phyloP scores from a whole-genome alignment of 805 yeast species.

The Yarrowia sp. region DNA sequence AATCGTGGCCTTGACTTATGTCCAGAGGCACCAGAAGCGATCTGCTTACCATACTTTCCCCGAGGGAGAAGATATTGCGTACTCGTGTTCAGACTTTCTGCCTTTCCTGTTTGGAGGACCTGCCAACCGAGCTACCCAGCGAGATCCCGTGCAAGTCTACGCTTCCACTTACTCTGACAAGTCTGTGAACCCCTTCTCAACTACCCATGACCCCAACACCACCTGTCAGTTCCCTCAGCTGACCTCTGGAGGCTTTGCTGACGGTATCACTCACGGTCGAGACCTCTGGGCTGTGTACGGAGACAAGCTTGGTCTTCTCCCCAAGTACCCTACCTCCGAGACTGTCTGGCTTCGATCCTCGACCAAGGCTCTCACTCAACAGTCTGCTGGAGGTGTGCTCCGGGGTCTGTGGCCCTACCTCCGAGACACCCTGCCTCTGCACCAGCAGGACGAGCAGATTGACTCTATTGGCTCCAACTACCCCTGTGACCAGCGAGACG shows the following conservation, averaged over 20 bases:
- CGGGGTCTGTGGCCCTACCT: slow-evolving; percentile 42
- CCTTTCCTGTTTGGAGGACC: slow-evolving; percentile 33
- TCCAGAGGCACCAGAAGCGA: slow-evolving; percentile 47
- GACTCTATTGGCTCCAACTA: slow-evolving; percentile 43
- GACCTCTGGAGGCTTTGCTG: slow-evolving; percentile 43
- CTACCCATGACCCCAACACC: slow-evolving; percentile 31
- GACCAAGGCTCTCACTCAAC: slow-evolving; percentile 42
- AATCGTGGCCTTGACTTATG: slow-evolving; percentile 41
- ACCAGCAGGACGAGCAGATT: slow-evolving; percentile 35
- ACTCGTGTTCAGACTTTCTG: slow-evolving; percentile 37
- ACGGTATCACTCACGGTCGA: slow-evolving; percentile 42
- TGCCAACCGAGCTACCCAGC: slow-evolving; percentile 9
- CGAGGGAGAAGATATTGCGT: slow-evolving; percentile 29
- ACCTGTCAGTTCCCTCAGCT: slow-evolving; percentile 44
- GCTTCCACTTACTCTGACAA: slow-evolving; percentile 32
- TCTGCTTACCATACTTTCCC: slow-evolving; percentile 44
- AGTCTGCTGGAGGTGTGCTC: slow-evolving; percentile 42
- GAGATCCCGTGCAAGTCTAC: slow-evolving; percentile 30
- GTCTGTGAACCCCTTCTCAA: slow-evolving; percentile 36
- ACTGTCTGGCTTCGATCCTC: slow-evolving; percentile 41
- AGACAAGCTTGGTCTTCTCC: slow-evolving; percentile 38
- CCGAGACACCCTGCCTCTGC: slow-evolving; percentile 35
- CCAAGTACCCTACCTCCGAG: slow-evolving; percentile 37
- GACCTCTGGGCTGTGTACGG: slow-evolving; percentile 43
- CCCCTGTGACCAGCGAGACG: slow-evolving; percentile 33